Percentiles rank a stretch among this genome's conserved stretches.
phyloP scores from a whole-genome alignment of 345 rosid species.

The Mangifera indica region DNA sequence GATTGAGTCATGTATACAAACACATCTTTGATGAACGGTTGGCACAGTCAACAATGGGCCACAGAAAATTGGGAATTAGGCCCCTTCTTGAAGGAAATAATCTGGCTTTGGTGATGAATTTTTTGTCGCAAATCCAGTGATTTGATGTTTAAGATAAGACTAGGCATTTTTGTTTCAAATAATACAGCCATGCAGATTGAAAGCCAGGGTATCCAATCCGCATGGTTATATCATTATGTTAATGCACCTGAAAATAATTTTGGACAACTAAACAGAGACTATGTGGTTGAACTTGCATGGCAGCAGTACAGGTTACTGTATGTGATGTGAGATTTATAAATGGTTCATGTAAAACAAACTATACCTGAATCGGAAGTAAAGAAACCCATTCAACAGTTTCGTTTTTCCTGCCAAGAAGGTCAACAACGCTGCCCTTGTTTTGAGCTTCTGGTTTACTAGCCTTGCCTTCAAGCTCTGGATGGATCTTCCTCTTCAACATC shows the following conservation, averaged over 20 bases:
- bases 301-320: background rate
- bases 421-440: constrained; percentile 27
- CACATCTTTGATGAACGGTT: background rate
- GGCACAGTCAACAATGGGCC: constrained; percentile 6
- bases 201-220: no score
- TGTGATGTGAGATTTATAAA: background rate
- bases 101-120: background rate
- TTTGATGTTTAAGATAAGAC: constrained; percentile 13
- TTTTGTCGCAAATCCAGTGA: constrained; percentile 12
- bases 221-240: no score
- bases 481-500: constrained; percentile 86
- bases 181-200: no score
- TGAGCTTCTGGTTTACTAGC: constrained; percentile 26
- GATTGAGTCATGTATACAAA: background rate
- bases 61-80: background rate
- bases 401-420: constrained; percentile 23
- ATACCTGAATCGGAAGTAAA: constrained; percentile 51
- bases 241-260: no score
- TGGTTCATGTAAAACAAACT: background rate
- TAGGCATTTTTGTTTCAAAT: background rate
- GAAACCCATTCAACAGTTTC: constrained; percentile 41
- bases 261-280: no score
- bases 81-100: background rate
- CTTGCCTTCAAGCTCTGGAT: constrained; percentile 68
- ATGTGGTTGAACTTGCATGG: background rate